Conservation (phyloP, 2,329 filamentous ascomycete species). For the Botrytis pseudocinerea region DNA sequence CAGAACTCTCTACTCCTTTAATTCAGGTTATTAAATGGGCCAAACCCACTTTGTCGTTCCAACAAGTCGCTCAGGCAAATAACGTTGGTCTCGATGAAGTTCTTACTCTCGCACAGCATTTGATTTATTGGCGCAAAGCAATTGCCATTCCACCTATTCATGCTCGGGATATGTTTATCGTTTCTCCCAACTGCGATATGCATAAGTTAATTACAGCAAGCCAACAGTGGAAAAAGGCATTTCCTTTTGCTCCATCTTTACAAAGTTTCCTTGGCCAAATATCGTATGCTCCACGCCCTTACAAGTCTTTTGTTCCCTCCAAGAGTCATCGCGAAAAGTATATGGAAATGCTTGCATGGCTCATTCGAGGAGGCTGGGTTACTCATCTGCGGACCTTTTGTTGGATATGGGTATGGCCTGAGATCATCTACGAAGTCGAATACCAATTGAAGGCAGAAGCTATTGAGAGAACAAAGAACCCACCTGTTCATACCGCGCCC, state of each 20-base stretch:
- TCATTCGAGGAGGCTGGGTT: slow-evolving; percentile 90
- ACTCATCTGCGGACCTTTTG: slow-evolving; percentile 90
- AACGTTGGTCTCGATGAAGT: slow-evolving; percentile 78
- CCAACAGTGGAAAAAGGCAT: slow-evolving; percentile 71
- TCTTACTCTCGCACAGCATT: slow-evolving; percentile 83
- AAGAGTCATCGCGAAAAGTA: slow-evolving; percentile 86
- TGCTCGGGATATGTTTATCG: slow-evolving; percentile 84
- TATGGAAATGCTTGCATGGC: slow-evolving; percentile 88
- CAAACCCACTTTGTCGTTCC: slow-evolving; percentile 66
- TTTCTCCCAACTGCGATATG: slow-evolving; percentile 86
- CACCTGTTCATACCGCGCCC: slow-evolving; percentile 28
- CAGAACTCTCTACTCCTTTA: slow-evolving; percentile 74
- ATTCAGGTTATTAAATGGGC: slow-evolving; percentile 79
- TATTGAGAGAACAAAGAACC: slow-evolving; percentile 40
- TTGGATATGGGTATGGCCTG: slow-evolving; percentile 80
- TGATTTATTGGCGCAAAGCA: slow-evolving; percentile 94
- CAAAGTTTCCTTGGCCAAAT: slow-evolving; percentile 85
- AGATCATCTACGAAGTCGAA: slow-evolving; percentile 80
- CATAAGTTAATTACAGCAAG: slow-evolving; percentile 68
- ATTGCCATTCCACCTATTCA: slow-evolving; percentile 90
- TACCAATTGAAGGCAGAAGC: slow-evolving; percentile 65
- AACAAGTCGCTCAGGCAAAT: slow-evolving; percentile 69
- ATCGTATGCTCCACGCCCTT: slow-evolving; percentile 77
- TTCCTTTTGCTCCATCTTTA: slow-evolving; percentile 79
- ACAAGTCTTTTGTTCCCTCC: slow-evolving; percentile 80